Evolutionary conservation across 2,329 filamentous ascomycete genomes (phyloP), one percentile per base, ranked within the genome.

Genomic region (Scytalidium lignicola): DNA sequence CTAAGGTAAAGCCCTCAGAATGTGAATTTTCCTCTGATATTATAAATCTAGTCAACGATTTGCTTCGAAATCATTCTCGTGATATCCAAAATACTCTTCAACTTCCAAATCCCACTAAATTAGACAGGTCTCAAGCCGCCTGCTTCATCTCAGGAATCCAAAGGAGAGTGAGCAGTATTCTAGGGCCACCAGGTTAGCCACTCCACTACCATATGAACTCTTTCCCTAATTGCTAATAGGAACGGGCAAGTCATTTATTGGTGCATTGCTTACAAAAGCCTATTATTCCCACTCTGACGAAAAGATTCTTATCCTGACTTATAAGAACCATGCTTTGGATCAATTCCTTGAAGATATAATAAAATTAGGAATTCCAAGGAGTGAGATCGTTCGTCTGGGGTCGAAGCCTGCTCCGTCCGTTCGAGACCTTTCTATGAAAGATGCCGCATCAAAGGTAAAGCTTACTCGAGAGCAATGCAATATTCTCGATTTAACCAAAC

Each of bases 171-270:
- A 80, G 78, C 43, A 62, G 84, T 0, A 85, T 90, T 1, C 85
- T 89, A 68, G 86, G 86, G 0, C 87, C 87, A 1, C 87, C 86
- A 55, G 85, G 55, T 26, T 26, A 26, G 10, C 6, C 23, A 26
- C 23, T 26, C 50, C 23, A 43, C 19, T 40, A n/a, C 44, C 17
- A 47, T 43, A 29, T 22, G 15, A 46, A 28, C 37, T 9, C 20
- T 4, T 22, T 44, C 18, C 42, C 44, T 46, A 47, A 43, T 48
- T 26, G 17, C 44, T 47, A 51, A 51, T 44, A 83, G 82, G 84
- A 0, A 90, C 85, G 0, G 87, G 87, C 1, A 91, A 91, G 55
- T 88, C 85, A 0, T 88, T 88, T 53, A 76, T 88, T 2, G 87
- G 87, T 0, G 80, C 85, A 0, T 66, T 86, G 2, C 68, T 84